A percentile compares a stretch with the other conserved stretches of the same genome.
phyloP scores from a whole-genome alignment of 2,329 filamentous ascomycete species.

The Penicillium palitans region DNA sequence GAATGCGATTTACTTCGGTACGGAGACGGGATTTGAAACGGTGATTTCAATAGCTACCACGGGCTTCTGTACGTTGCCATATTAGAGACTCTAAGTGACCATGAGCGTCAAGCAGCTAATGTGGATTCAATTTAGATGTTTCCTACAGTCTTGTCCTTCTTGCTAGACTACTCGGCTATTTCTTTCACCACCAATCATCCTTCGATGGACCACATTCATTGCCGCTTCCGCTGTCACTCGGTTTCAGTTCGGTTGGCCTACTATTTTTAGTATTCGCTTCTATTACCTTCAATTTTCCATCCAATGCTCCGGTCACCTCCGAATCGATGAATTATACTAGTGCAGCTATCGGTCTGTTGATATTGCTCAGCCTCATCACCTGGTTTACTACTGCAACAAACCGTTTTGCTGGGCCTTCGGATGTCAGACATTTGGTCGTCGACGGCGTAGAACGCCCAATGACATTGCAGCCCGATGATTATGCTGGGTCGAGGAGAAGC shows the following conservation, averaged over 20 bases:
- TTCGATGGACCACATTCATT: conserved; percentile 7
- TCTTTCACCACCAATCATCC: neutral
- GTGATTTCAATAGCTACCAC: conserved; percentile 12
- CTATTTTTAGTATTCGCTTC: conserved; percentile 9
- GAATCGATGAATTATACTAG: conserved; percentile 14
- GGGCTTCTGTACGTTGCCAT: conserved; percentile 10
- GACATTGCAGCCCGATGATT: neutral
- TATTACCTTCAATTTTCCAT: conserved; percentile 16
- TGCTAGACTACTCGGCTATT: conserved; percentile 13
- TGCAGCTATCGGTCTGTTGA: conserved; percentile 11
- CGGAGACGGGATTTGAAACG: conserved; percentile 13
- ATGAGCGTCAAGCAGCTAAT: neutral
- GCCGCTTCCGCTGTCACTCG: conserved; percentile 8
- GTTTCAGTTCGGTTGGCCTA: conserved; percentile 6
- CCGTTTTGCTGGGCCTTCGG: conserved; percentile 8
- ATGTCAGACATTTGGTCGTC: conserved; percentile 1
- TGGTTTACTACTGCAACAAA: conserved; percentile 12
- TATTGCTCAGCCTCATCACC: conserved; percentile 8
- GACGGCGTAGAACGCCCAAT: neutral
- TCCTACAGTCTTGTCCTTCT: conserved; percentile 12
- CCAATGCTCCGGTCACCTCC: conserved; percentile 5
- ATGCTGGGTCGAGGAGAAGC: neutral
- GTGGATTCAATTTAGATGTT: neutral
- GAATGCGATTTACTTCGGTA: conserved; percentile 16
- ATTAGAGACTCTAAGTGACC: too few species aligned